These are phyloP conservation scores for Arachis hypogaea DNA, from an alignment of 306 rosid species.

Conservation along the genomic window DNA sequence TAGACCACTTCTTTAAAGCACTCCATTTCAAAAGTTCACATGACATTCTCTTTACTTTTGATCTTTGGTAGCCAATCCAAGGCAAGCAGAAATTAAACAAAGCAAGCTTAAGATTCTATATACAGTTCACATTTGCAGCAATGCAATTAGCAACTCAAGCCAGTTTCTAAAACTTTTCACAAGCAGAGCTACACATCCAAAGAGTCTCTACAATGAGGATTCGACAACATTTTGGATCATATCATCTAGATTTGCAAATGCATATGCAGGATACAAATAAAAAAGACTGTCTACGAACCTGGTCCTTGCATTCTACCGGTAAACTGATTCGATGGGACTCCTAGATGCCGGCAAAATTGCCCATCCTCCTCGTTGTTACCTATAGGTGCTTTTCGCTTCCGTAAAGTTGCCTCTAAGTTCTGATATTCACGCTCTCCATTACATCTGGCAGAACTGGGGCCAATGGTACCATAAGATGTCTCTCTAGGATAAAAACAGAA, in stretches of 20 bases:
- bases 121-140: constrained; percentile 56
- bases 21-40: constrained; percentile 20
- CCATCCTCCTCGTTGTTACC: constrained; percentile 66
- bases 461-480: constrained; percentile 54
- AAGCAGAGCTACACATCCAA: constrained; percentile 58
- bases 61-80: constrained; percentile 8
- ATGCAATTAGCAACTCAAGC: constrained; percentile 55
- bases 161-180: constrained; percentile 51
- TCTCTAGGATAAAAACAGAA: constrained; percentile 64
- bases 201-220: constrained; percentile 58
- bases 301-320: constrained; percentile 56
- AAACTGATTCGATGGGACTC: constrained; percentile 72
- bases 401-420: constrained; percentile 54
- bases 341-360: constrained; percentile 75
- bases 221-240: constrained; percentile 50
- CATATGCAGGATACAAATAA: constrained; percentile 58
- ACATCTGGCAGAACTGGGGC: constrained; percentile 52
- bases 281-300: constrained; percentile 76
- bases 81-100: constrained; percentile 33
- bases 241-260: constrained; percentile 51
- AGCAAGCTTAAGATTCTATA: constrained; percentile 49
- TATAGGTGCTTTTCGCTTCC: constrained; percentile 76
- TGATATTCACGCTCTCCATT: constrained; percentile 60
- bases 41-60: background rate
- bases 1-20: constrained; percentile 9